A percentile compares a stretch with the other conserved stretches of the same genome.
phyloP scores from a whole-genome alignment of 2,329 filamentous ascomycete species.

The Periconia macrospinosa region DNA sequence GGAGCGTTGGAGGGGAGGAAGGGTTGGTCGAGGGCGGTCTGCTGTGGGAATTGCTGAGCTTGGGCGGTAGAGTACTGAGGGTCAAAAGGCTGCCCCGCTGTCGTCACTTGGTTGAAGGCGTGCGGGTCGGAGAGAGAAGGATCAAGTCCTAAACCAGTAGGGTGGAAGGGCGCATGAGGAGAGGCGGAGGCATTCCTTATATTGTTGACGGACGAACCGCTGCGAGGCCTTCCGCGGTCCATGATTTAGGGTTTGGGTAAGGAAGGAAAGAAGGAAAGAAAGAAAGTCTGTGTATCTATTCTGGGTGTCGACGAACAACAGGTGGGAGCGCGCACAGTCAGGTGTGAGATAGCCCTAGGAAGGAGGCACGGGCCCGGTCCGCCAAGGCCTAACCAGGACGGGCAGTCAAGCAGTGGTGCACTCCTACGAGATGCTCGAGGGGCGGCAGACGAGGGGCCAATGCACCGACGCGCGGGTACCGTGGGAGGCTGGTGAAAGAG shows the following conservation, averaged over 20 bases:
- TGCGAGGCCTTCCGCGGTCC: conserved; percentile 64
- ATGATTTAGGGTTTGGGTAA: conserved; percentile 36
- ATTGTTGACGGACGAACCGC: conserved; percentile 61
- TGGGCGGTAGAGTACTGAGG: conserved; percentile 50
- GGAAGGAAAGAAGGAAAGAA: background rate
- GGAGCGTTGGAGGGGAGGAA: conserved; percentile 44
- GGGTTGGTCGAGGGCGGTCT: conserved; percentile 44
- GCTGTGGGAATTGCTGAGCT: conserved; percentile 46
- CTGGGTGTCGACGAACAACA: background rate
- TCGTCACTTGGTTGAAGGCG: conserved; percentile 32
- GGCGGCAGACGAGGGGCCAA: background rate
- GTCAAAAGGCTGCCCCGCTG: conserved; percentile 45
- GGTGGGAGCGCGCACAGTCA: background rate
- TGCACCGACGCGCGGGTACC: background rate
- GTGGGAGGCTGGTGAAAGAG: background rate
- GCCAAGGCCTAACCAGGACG: background rate
- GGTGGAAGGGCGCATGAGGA: conserved; percentile 57
- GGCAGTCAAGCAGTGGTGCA: background rate
- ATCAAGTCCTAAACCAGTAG: conserved; percentile 60
- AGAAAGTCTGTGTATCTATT: background rate
- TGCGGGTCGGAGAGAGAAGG: conserved; percentile 31
- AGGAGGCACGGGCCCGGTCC: background rate
- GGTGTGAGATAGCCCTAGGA: background rate
- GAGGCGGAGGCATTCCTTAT: conserved; percentile 71
- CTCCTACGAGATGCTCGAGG: background rate